Evolutionary conservation across 2,329 filamentous ascomycete species (phyloP), one percentile per base, ranked within the genome.

Genomic region (Fusarium graminum): DNA sequence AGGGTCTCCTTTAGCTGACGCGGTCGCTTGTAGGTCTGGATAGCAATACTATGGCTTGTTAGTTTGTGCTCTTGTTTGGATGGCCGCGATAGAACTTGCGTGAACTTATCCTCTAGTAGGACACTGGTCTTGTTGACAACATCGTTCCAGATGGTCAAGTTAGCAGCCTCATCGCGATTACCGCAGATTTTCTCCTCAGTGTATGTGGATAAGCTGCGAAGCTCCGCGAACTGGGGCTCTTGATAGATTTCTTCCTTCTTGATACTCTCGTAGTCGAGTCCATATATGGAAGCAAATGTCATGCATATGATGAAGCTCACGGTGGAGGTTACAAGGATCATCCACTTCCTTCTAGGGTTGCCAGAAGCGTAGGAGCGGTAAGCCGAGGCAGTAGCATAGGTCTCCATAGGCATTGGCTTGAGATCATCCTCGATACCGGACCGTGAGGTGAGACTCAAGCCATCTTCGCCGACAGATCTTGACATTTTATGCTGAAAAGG

Each of bases 11-110:
- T 72, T 2, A 79, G 71, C 26, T 76, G 70, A 4, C 69, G 65
- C 4, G 75, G 74, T 7, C 77, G 74, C 11, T 67, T 68, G 51
- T 75, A 78, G 0, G 78, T 79, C 22, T 74, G 73, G 17, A 79
- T 68, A 5, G 72, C 74, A 44, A 79, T 75, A 6, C 77, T 79
- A 11, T 13, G 32, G 6, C 13, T 2, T 17, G 12, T 39, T 10
- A 28, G 50, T 9, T 2, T 5, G 17, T 13, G 11, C 17, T 4
- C 14, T 38, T 12, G 6, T 4, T 9, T 3, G 2, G 7, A 1
- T 4, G 4, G 5, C 2, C 4, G 16, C 2, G 9, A n/a, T 25
- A 10, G 1, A 26, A 57, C 72, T 22, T 72, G 75, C 74, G 74
- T 76, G 22, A 76, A 76, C 58, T 74, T 75, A 52, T 76, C 74